Evolutionary conservation across 1,139 yeast species (phyloP).

Genomic region (Hemisphaericaspora xylofermentans): DNA sequence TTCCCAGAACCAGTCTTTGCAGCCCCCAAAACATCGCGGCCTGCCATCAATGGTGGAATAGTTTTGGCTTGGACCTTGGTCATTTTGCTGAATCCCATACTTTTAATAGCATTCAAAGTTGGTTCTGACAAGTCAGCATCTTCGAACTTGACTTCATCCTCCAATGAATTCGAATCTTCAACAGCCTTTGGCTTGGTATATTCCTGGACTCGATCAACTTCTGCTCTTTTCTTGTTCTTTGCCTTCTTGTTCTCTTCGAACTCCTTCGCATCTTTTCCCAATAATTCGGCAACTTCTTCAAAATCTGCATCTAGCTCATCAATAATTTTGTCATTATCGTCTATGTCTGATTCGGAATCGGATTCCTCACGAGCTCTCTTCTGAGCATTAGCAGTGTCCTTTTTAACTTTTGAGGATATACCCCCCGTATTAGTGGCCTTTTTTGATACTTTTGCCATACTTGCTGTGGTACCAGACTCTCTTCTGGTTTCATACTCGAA

Average conservation of each 20-base stretch:
- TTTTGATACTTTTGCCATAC: conserved; percentile 13
- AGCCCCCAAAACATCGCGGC: conserved; percentile 94
- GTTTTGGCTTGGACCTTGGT: conserved; percentile 93
- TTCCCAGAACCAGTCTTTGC: conserved; percentile 99
- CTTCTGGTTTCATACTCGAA: too few relatives aligned
- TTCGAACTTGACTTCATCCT: conserved; percentile 43
- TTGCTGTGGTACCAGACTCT: not conserved
- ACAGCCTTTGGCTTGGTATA: conserved; percentile 19
- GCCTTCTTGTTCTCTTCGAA: conserved; percentile 27
- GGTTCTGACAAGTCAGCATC: conserved; percentile 68
- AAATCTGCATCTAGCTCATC: conserved; percentile 52
- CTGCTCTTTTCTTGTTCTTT: conserved; percentile 14
- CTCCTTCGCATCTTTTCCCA: conserved; percentile 45
- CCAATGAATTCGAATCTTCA: conserved; percentile 25
- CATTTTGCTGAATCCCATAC: conserved; percentile 89
- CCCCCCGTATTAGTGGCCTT: conserved; percentile 3
- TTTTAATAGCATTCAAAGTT: conserved; percentile 72
- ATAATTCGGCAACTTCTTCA: conserved; percentile 54
- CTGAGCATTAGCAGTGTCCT: conserved; percentile 1
- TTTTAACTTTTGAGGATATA: conserved; percentile 1
- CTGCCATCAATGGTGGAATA: conserved; percentile 92
- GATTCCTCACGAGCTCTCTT: conserved; percentile 14
- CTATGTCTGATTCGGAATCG: conserved; percentile 25
- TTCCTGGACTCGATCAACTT: conserved; percentile 19
- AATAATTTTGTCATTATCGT: conserved; percentile 44